These are phyloP conservation scores for Marasmius fiardii DNA, from an alignment of 1,284 basidiomycete genomes.

Conservation along the genomic window DNA sequence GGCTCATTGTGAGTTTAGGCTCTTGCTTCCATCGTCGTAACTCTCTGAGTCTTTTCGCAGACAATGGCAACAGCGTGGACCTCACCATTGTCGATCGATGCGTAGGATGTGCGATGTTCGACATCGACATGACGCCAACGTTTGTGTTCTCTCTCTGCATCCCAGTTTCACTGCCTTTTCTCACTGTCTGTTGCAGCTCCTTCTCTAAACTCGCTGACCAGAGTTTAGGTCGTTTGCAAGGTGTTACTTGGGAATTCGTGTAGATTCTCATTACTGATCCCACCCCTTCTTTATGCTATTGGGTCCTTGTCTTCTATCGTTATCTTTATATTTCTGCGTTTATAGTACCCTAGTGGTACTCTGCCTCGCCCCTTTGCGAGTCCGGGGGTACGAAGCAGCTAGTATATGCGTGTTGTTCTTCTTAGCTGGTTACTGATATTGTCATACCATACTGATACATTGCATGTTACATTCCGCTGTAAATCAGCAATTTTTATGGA, in stretches of 20 bases:
- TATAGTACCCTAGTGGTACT: constrained; percentile 8
- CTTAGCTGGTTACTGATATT: neutral
- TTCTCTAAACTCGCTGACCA: constrained; percentile 26
- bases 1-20: constrained; percentile 39
- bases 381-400: constrained; percentile 5
- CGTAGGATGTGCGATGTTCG: constrained; percentile 41
- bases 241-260: constrained; percentile 48
- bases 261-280: constrained; percentile 16
- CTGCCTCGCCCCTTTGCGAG: constrained; percentile 4
- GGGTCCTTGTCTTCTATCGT: constrained; percentile 19
- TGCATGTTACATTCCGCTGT: neutral
- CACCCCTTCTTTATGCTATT: constrained; percentile 7
- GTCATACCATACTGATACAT: neutral
- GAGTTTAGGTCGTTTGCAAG: constrained; percentile 47
- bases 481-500: neutral
- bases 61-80: constrained; percentile 44
- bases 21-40: no score
- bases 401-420: neutral
- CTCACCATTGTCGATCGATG: constrained; percentile 64
- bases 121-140: constrained; percentile 57
- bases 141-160: constrained; percentile 46
- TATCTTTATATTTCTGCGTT: constrained; percentile 14
- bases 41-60: constrained; percentile 29
- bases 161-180: neutral
- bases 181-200: neutral